These are phyloP conservation scores for Fusarium devonianum DNA, from an alignment of 2,329 filamentous ascomycete species.

Conservation along the genomic window DNA sequence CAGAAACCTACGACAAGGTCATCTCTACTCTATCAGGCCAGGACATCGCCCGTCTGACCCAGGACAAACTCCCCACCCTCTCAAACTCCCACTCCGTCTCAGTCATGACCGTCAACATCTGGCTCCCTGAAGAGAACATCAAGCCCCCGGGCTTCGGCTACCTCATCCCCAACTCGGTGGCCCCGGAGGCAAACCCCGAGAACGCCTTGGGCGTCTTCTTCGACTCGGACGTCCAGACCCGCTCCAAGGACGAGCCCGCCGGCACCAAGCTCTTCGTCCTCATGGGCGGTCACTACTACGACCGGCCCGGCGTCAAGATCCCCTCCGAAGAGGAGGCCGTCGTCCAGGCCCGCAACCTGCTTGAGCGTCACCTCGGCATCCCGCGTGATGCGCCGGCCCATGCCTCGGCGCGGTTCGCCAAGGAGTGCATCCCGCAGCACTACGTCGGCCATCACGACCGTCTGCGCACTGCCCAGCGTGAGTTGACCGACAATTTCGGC, in stretches of 20 bases:
- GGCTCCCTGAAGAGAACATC: conserved; percentile 72
- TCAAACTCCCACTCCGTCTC: conserved; percentile 70
- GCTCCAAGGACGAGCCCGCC: conserved; percentile 59
- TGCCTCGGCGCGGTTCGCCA: conserved; percentile 64
- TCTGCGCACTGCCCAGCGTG: conserved; percentile 63
- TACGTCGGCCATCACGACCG: conserved; percentile 75
- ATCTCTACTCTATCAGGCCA: conserved; percentile 69
- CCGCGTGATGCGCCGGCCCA: conserved; percentile 63
- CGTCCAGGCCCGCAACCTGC: conserved; percentile 71
- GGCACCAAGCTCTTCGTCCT: conserved; percentile 94
- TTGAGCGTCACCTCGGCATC: conserved; percentile 79
- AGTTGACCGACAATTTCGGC: conserved; percentile 63
- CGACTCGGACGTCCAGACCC: conserved; percentile 68
- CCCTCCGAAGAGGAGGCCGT: conserved; percentile 73
- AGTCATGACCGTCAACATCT: conserved; percentile 93
- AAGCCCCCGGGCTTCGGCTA: conserved; percentile 84
- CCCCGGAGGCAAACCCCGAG: conserved; percentile 78
- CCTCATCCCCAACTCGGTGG: conserved; percentile 79
- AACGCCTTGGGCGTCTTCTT: conserved; percentile 90
- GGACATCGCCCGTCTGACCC: conserved; percentile 50
- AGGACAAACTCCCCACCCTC: conserved; percentile 56
- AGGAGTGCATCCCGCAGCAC: conserved; percentile 90
- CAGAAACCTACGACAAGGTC: conserved; percentile 59
- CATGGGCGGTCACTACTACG: conserved; percentile 91
- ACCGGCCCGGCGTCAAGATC: conserved; percentile 50